Evolutionary conservation across 108 stramenopile species (phyloP), one percentile per base, ranked within the genome.

Genomic region (Nitzschia putrida): DNA sequence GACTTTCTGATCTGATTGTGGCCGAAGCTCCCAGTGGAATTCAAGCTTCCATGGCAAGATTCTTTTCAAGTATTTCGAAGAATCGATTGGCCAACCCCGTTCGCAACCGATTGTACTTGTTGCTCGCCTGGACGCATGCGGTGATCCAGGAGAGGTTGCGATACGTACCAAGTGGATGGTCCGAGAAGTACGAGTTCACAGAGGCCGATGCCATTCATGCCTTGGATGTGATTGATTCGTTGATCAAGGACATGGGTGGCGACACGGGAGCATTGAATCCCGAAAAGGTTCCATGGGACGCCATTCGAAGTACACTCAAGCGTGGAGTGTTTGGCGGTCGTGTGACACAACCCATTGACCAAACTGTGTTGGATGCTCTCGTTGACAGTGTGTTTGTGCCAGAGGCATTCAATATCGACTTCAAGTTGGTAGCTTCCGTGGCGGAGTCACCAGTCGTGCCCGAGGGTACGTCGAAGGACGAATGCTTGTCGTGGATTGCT

Each of bases 131-230:
- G 98, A 78, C 86, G 16, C 97, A 99, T 72, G 96, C 97, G 0
- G 95, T 98, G 39, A 86, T 99, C 22, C 93, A 93, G 66, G 99
- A 99, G 73, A 85, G 98, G n/a, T 76, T 98, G 26, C 86, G 97
- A 2, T 99, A 96, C 70, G 87, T 88, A 38, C 98, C 98, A 10
- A 59, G 77, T 13, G 99, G 97, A 9, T 99, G 97, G 97, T 88
- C 90, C 29, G 91, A 98, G 69, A 72, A 66, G 44, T 97, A 98
- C 67, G 97, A 98, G 54, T 98, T 97, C 73, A 96, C 93, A 34
- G 98, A 98, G 68, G 93, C 97, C 5, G 99, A 99, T 75, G 93
- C 96, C 9, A 61, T 66, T 29, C 94, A 96, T 68, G 98, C 96
- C 1, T 65, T 98, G 23, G 91, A 95, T 73, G 94, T 91, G 18